Base-by-base conservation (phyloP, 805 yeast genomes). In the Candida yuanshanica region DNA sequence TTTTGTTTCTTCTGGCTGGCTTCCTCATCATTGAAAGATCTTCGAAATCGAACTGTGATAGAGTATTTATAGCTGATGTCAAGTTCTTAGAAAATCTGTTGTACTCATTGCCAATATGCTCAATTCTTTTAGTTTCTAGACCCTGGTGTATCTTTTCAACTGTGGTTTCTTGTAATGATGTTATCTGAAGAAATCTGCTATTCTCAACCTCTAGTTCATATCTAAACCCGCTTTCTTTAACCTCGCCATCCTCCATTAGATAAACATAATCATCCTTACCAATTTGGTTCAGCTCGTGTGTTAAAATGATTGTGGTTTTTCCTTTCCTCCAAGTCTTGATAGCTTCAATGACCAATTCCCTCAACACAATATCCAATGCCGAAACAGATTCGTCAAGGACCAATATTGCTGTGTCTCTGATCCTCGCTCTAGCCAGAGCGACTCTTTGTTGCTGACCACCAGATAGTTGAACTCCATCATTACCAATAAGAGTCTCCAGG, bases 371-470 rank as follows among this genome's bases (percentile, higher is more conserved):
- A 57, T 93, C 97, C 42, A 93, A 62, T 0, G 96, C 96, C 37
- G 93, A 81, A 2, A 86, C 65, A 4, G 93, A 75, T 58, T 93
- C 99, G 63, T 93, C 99, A 21, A 90, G 64, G 3, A 93, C 73
- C 44, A 91, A 62, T 5, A 93, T 72, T 0, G 90, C 86, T 0
- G 95, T 62, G 53, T 93, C 74, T 46, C 87, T 69, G 4, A 89
- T 44, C 42, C 69, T 70, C 0, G 97, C 97, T 41, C 97, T 70
- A 0, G 98, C 96, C 22, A 93, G 53, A 0, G 91, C 83, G 3
- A 93, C 68, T 46, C 90, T 68, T 61, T 93, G 99, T 42, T 72
- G 75, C 58, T 93, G 96, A 0, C 99, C 99, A 5, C 98, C 98
- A 48, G 96, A 86, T 8, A 91, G 63, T 2, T 68, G 52, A 4